Evolutionary conservation across 306 rosid genomes (phyloP), one percentile per base, ranked within the genome.

Genomic region (Sicyos edulis): DNA sequence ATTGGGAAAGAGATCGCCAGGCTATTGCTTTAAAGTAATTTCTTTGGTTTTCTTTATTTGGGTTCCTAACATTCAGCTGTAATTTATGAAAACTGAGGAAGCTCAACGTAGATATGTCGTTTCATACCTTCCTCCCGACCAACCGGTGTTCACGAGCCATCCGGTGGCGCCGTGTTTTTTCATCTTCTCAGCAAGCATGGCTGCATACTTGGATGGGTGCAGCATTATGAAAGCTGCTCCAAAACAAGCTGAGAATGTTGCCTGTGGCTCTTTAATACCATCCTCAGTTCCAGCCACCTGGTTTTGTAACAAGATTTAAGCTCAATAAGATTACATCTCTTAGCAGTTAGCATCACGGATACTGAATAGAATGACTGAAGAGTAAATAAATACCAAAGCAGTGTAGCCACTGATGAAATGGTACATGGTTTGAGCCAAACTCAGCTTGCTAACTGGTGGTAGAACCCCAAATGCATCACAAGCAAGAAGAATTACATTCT

Each of bases 251-350:
- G 96, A 92, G 79, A 89, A 92, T 20, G 97, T 92, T 74, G 96
- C 97, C 59, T 82, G 80, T 42, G 97, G 97, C 87, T 92, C 96
- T 78, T 89, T 92, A 8, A 92, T 70, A 19, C 97, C 97, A 5
- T 92, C 97, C 80, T 88, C 97, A 26, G 97, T 92, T 17, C 96
- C 96, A 29, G 96, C 96, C 72, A 92, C 97, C 96, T 92, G 72
- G 50, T 72, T 70, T 45, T 16, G 52, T 5, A 34, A 72, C 29
- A 72, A 0, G 21, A 55, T 11, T 53, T 21, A 34, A 72, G 64
- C 16, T 72, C 29, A 17, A 34, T 15, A 22, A 49, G 26, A 67
- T 42, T 44, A 6, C 56, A 45, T 67, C 29, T 6, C 7, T 21
- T 21, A 19, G 55, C 9, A 67, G 7, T 21, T 21, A 19, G 55